A percentile compares a stretch with the other conserved stretches of the same genome.
Evolutionary conservation across 352 stramenopile genomes (phyloP).

Genomic region (Halophytophthora polymorphica): DNA sequence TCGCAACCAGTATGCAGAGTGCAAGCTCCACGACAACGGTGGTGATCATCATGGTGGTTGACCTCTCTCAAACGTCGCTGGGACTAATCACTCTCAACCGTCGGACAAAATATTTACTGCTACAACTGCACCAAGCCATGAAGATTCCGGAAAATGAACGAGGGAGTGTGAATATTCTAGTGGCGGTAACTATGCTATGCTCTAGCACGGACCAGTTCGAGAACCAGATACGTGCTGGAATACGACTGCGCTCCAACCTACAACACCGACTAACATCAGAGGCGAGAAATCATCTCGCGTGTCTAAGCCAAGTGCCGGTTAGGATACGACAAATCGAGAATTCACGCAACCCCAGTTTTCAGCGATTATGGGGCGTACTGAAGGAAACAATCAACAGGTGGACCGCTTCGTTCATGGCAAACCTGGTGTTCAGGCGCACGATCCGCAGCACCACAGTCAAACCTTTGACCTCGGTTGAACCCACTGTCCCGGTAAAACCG

Average conservation of each 20-base stretch:
- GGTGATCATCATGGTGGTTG: slow-evolving; percentile 5
- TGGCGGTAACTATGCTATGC: slow-evolving; percentile 2
- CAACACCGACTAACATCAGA: background rate
- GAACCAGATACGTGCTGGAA: background rate
- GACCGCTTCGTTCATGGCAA: too few relatives aligned
- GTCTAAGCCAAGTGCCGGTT: too few relatives aligned
- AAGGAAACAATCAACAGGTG: too few relatives aligned
- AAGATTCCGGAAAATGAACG: background rate
- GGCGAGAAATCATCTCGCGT: background rate
- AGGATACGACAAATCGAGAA: too few relatives aligned
- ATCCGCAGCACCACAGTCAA: too few relatives aligned
- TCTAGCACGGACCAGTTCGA: background rate
- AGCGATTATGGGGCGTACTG: too few relatives aligned
- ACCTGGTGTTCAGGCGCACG: too few relatives aligned
- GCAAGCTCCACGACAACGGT: slow-evolving; percentile 1
- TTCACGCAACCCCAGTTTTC: too few relatives aligned
- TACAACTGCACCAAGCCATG: background rate
- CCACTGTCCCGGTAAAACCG: too few relatives aligned
- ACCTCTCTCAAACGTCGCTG: slow-evolving; percentile 6
- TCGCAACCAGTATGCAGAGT: slow-evolving; percentile 20
- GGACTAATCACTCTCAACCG: slow-evolving; percentile 1
- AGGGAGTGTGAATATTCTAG: too few relatives aligned
- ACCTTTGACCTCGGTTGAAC: too few relatives aligned
- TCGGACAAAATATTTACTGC: background rate
- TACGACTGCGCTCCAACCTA: slow-evolving; percentile 9